Evolutionary conservation across 2,329 filamentous ascomycete species (phyloP).

Genomic region (Penicillium polonicum): DNA sequence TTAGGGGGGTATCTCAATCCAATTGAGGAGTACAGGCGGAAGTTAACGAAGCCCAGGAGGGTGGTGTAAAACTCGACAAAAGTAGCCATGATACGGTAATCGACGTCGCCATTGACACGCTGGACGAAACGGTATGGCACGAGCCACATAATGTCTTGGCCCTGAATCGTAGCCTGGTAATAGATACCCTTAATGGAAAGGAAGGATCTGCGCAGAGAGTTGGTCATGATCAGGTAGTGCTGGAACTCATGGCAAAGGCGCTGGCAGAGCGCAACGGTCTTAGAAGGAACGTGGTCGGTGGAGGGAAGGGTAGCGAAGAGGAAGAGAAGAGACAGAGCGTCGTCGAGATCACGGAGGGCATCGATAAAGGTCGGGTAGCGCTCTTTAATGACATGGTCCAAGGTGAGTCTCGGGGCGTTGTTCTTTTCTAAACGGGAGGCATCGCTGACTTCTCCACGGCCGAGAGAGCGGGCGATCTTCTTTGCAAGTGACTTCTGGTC

Average conservation of each 20-base stretch:
- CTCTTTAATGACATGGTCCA: conserved; percentile 97
- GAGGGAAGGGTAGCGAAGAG: conserved; percentile 95
- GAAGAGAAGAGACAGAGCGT: conserved; percentile 95
- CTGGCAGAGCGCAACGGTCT: conserved; percentile 95
- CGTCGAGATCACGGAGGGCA: conserved; percentile 89
- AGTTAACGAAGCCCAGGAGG: conserved; percentile 92
- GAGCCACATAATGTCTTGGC: conserved; percentile 94
- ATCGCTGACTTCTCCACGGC: conserved; percentile 85
- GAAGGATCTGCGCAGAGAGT: conserved; percentile 93
- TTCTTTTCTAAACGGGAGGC: conserved; percentile 88
- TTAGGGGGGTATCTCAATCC: conserved; percentile 94
- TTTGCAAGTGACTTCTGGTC: conserved; percentile 96
- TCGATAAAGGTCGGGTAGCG: conserved; percentile 97
- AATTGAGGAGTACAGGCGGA: conserved; percentile 84
- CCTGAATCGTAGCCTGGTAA: conserved; percentile 96
- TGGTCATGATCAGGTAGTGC: conserved; percentile 91
- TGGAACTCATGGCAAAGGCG: conserved; percentile 92
- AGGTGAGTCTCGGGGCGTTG: conserved; percentile 80
- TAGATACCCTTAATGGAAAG: conserved; percentile 99
- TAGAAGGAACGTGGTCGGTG: conserved; percentile 82
- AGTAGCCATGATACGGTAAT: conserved; percentile 98
- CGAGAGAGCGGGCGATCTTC: conserved; percentile 92
- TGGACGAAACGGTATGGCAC: conserved; percentile 99
- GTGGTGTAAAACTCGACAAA: conserved; percentile 99
- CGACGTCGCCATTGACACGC: conserved; percentile 85